phyloP scores from a whole-genome alignment of 2,329 filamentous ascomycete species.

The Emmonsiellopsis sp. region DNA sequence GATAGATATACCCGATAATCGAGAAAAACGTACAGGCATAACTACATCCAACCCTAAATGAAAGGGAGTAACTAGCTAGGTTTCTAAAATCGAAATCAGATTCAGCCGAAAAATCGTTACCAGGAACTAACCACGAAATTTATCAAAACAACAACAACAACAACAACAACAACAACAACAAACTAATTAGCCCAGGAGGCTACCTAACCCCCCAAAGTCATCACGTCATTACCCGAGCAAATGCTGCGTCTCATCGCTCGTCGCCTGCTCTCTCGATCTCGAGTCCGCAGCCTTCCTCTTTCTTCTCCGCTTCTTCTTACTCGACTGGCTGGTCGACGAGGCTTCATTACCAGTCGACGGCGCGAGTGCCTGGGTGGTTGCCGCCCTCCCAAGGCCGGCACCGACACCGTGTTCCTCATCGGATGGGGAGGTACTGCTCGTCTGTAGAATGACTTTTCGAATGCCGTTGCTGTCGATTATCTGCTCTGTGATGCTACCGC shows the following conservation, averaged over 20 bases:
- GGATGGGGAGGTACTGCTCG: conserved; percentile 44
- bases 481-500: conserved; percentile 71
- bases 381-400: conserved; percentile 5
- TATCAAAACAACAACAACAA: no score
- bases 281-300: conserved; percentile 11
- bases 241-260: not conserved
- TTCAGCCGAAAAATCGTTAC: no score
- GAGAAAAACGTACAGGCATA: no score
- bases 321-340: conserved; percentile 2
- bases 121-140: no score
- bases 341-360: conserved; percentile 6
- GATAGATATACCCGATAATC: no score
- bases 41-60: no score
- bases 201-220: not conserved
- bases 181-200: no score
- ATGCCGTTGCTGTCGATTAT: conserved; percentile 66
- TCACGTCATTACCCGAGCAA: not conserved
- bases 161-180: no score
- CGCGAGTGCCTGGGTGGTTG: not conserved
- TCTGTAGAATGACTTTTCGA: conserved; percentile 66
- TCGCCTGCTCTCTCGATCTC: not conserved
- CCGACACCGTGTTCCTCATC: conserved; percentile 2
- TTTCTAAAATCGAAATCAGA: no score
- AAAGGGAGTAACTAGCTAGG: no score
- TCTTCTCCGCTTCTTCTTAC: conserved; percentile 21